Base-by-base conservation (phyloP, 345 rosid genomes). In the Acer negundo region DNA sequence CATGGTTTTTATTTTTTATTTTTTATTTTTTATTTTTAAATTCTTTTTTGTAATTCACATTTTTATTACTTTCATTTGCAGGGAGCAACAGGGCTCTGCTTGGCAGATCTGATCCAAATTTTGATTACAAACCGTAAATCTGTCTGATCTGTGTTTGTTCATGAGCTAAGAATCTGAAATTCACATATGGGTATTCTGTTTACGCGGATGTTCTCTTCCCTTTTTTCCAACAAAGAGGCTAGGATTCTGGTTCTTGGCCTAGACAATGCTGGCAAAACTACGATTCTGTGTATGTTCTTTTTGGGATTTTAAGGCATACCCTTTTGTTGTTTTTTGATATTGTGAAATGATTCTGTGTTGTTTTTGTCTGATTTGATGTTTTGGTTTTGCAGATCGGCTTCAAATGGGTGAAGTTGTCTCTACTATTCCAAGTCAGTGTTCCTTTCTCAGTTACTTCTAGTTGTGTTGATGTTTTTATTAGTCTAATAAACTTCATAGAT, bases 381-480 rank as follows among this genome's bases (percentile, higher is more conserved):
- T 22, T 65, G 69, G 42, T 73, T 24, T 23, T 70, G 20, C 91
- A 92, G 98, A 92, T 95, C 94, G 98, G 86, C 91, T 93, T 83
- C 98, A 95, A 91, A 95, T 95, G 97, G 98, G 98, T 12, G 98
- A 95, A 85, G 98, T 95, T 70, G 98, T 95, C 58, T 93, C 98
- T 24, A 95, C 98, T 59, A 95, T 95, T 84, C 98, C 98, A 68
- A 95, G 98, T 95, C 73, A 72, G 94, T 88, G 23, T 74, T 80
- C 73, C 70, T 71, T 55, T 10, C 13, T 66, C 16, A 17, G 31
- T 62, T 20, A 7, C 6, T 77, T 63, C 13, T 38, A 65, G 58
- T 40, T 78, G 49, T 75, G 67, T 64, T 80, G 6, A 3, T 26
- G 46, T 24, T 24, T 42, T 2, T 63, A 1, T 11, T 9, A 46